Conservation (phyloP, 257 asterid genomes). For the Ophiorrhiza pumila region DNA sequence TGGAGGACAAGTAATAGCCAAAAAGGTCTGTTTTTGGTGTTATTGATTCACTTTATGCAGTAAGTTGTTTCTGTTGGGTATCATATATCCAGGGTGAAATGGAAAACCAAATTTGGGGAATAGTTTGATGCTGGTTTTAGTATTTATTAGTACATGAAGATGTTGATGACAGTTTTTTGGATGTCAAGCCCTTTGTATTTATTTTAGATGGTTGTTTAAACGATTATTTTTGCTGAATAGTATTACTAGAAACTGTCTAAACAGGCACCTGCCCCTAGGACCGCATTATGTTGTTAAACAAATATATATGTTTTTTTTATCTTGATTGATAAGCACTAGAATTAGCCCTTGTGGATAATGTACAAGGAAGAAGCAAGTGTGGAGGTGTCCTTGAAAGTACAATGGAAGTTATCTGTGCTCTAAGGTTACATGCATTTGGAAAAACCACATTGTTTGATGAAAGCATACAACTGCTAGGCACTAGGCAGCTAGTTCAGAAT, state of each 20-base stretch:
- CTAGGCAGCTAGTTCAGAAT: not conserved
- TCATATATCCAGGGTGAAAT: conserved; percentile 15
- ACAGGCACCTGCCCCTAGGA: not conserved
- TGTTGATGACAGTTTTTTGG: not conserved
- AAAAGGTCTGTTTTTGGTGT: conserved; percentile 49
- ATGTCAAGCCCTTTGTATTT: not conserved
- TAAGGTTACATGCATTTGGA: not conserved
- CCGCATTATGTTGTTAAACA: not conserved
- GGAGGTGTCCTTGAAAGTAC: not conserved
- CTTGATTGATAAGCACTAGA: not conserved
- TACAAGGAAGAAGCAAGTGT: not conserved
- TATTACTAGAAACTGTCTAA: not conserved
- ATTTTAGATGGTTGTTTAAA: not conserved
- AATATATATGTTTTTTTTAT: not conserved
- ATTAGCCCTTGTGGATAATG: not conserved
- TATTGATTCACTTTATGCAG: conserved; percentile 6
- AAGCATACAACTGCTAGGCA: not conserved
- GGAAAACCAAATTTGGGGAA: not conserved
- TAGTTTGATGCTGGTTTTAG: not conserved
- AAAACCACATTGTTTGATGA: not conserved
- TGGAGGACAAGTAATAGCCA: conserved; percentile 84
- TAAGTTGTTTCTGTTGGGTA: not conserved
- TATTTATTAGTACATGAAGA: not conserved
- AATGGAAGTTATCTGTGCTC: not conserved
- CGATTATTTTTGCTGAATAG: not conserved